A percentile compares a stretch with the other conserved stretches of the same genome.
These are phyloP conservation scores for Penicillium canescens DNA, from an alignment of 495 filamentous ascomycete genomes.

Conservation along the genomic window DNA sequence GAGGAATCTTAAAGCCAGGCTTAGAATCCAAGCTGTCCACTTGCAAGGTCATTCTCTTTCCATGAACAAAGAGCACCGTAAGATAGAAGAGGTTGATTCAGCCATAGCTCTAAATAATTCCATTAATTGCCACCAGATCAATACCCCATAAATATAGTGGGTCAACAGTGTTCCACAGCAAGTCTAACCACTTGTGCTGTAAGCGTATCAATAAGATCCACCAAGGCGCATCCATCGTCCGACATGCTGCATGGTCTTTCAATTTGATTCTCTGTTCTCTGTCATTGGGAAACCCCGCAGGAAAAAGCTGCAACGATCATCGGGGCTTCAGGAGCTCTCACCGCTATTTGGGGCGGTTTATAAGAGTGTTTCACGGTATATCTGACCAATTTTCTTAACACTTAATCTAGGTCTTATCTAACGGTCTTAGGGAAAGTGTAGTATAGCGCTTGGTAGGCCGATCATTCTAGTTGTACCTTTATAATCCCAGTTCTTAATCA, in stretches of 20 bases:
- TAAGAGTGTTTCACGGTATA: not conserved
- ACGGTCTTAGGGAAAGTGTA: too few species aligned
- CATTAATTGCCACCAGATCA: not conserved
- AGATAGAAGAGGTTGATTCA: not conserved
- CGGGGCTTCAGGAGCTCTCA: not conserved
- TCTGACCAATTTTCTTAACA: not conserved
- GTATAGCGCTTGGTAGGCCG: too few species aligned
- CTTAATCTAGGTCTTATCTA: too few species aligned
- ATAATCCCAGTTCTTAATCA: too few species aligned
- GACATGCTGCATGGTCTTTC: not conserved
- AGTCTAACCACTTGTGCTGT: not conserved
- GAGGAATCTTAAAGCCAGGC: not conserved
- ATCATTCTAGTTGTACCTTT: too few species aligned
- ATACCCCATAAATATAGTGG: not conserved
- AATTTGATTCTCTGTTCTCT: not conserved
- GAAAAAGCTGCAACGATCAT: not conserved
- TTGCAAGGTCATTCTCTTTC: not conserved
- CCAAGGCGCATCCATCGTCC: not conserved
- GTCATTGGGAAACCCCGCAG: not conserved
- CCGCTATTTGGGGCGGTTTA: not conserved
- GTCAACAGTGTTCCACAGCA: conserved; percentile 1
- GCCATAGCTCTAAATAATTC: not conserved
- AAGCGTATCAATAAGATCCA: not conserved
- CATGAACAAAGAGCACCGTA: not conserved
- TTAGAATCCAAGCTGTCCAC: not conserved